Evolutionary conservation across 2,329 filamentous ascomycete genomes (phyloP).

Genomic region (Fusarium hainanense): DNA sequence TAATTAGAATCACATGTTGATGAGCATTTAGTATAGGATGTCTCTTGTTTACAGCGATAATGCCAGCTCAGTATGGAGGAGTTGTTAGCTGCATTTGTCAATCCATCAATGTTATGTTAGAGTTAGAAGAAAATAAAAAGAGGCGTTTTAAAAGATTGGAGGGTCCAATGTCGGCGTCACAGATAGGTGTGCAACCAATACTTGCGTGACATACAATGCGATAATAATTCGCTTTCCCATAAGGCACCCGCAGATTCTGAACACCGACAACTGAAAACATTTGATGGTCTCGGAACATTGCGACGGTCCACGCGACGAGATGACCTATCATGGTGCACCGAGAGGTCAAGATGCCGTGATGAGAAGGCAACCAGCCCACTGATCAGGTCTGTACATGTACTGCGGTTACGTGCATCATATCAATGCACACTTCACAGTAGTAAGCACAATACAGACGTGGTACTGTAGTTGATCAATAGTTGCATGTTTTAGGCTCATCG

Average conservation of each 20-base stretch:
- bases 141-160: slow-evolving; percentile 35
- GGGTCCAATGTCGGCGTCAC: slow-evolving; percentile 23
- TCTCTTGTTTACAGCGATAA: slow-evolving; percentile 23
- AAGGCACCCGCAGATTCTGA: slow-evolving; percentile 11
- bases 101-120: neutral
- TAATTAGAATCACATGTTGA: slow-evolving; percentile 37
- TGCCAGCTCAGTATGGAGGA: slow-evolving; percentile 19
- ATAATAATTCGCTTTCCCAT: slow-evolving; percentile 8
- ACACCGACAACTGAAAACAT: neutral
- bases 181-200: slow-evolving; percentile 13
- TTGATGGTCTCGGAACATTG: slow-evolving; percentile 10
- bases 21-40: slow-evolving; percentile 20
- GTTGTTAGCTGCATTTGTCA: slow-evolving; percentile 18
- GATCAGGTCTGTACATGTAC: slow-evolving; percentile 29
- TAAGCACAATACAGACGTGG: neutral
- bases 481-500: slow-evolving; percentile 1
- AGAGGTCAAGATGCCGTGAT: neutral
- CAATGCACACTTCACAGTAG: neutral
- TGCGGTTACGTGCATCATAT: slow-evolving; percentile 27
- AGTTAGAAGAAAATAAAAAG: slow-evolving; percentile 12
- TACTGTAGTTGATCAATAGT: neutral
- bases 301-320: neutral
- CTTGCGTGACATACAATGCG: slow-evolving; percentile 25
- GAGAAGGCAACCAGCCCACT: slow-evolving; percentile 5
- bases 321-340: neutral